Conservation (phyloP, 192 early-diverging fungal genomes). For the Funneliformis geosporum region DNA sequence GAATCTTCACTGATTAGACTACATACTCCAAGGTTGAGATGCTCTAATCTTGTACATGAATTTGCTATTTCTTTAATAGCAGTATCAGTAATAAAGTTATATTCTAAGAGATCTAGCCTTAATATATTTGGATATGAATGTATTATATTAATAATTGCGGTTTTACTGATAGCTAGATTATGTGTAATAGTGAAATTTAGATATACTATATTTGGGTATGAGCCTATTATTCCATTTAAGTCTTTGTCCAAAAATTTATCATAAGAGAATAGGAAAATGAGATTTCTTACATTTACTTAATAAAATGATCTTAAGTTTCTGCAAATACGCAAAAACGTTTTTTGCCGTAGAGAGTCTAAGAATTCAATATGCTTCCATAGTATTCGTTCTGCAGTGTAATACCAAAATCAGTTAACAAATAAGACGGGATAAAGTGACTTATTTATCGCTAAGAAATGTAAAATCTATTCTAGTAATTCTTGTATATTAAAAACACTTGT, state of each 20-base stretch:
- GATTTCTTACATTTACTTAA: too few species aligned
- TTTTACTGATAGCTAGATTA: not conserved
- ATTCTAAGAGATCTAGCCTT: not conserved
- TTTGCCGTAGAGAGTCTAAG: too few species aligned
- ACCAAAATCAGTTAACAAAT: constrained; percentile 25
- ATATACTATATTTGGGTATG: constrained; percentile 23
- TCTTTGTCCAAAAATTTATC: constrained; percentile 7
- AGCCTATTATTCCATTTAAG: constrained; percentile 1
- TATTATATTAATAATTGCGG: not conserved
- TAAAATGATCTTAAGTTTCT: too few species aligned
- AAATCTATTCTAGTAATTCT: too few species aligned
- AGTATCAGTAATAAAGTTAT: not conserved
- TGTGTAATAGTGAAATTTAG: not conserved
- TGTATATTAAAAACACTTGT: too few species aligned
- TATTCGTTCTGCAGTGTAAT: not conserved
- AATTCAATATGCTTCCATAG: constrained; percentile 13
- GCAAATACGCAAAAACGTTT: too few species aligned
- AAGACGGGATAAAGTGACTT: constrained; percentile 19
- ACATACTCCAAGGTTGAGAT: constrained; percentile 16
- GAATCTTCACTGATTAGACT: too few species aligned
- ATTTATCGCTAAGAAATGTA: too few species aligned
- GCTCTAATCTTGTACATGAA: constrained; percentile 14
- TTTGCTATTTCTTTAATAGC: not conserved
- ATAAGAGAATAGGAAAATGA: not conserved
- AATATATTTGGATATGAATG: not conserved